These are phyloP conservation scores for Draba incana DNA, from an alignment of 345 rosid genomes.

Conservation along the genomic window DNA sequence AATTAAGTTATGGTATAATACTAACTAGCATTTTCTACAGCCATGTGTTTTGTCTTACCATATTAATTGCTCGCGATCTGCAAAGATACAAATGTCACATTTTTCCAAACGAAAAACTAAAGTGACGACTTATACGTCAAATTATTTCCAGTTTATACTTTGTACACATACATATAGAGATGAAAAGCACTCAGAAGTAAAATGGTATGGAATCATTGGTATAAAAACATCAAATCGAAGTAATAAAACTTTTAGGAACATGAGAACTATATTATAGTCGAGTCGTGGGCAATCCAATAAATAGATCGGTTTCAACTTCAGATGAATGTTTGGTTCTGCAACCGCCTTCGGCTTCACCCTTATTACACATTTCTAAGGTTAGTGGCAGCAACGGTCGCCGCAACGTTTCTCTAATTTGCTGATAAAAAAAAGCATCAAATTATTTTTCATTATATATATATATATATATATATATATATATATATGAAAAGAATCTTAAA, in stretches of 20 bases:
- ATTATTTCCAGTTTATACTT: constrained; percentile 5
- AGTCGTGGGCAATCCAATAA: constrained; percentile 52
- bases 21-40: too few relatives aligned
- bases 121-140: constrained; percentile 15
- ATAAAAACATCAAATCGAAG: constrained; percentile 4
- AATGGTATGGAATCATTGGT: neutral
- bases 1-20: too few relatives aligned
- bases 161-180: neutral
- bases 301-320: constrained; percentile 57
- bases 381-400: constrained; percentile 10
- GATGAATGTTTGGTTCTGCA: constrained; percentile 37
- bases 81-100: constrained; percentile 4
- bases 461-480: neutral
- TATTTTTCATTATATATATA: neutral
- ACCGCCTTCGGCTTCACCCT: constrained; percentile 12
- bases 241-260: constrained; percentile 3
- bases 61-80: neutral
- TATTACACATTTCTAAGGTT: constrained; percentile 1
- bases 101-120: neutral
- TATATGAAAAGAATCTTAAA: neutral
- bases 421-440: neutral
- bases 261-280: constrained; percentile 15
- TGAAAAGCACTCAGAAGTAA: constrained; percentile 9
- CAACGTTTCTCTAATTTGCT: constrained; percentile 32
- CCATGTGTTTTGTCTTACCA: neutral